Percentiles rank a stretch among this genome's conserved stretches.
phyloP scores from a whole-genome alignment of 805 yeast genomes.

The Metschnikowia noctiluminum region DNA sequence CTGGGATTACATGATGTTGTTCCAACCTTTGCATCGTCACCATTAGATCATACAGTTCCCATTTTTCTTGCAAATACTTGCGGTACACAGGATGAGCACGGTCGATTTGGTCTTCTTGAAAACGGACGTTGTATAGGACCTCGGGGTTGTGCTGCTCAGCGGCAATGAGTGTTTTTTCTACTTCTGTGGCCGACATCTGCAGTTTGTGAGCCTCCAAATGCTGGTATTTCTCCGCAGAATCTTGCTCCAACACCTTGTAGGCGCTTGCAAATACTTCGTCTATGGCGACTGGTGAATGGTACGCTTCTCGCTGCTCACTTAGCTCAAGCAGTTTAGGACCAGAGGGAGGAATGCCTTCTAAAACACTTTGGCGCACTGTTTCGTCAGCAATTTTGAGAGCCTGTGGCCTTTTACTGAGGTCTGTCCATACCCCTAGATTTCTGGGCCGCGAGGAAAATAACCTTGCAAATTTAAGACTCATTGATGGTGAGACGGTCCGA shows the following conservation, averaged over 20 bases:
- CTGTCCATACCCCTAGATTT: slow-evolving; percentile 30
- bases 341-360: slow-evolving; percentile 19
- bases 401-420: slow-evolving; percentile 28
- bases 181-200: slow-evolving; percentile 18
- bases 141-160: slow-evolving; percentile 84
- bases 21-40: slow-evolving; percentile 89
- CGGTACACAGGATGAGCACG: slow-evolving; percentile 78
- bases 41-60: slow-evolving; percentile 73
- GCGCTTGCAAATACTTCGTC: slow-evolving; percentile 73
- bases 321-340: slow-evolving; percentile 56
- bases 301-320: slow-evolving; percentile 44
- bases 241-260: slow-evolving; percentile 52
- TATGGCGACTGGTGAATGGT: slow-evolving; percentile 66
- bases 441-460: slow-evolving; percentile 12
- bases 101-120: slow-evolving; percentile 50
- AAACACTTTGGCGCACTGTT: slow-evolving; percentile 21
- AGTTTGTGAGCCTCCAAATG: slow-evolving; percentile 23
- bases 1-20: slow-evolving; percentile 81
- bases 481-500: slow-evolving; percentile 1
- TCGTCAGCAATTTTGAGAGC: slow-evolving; percentile 25
- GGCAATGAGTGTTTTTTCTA: slow-evolving; percentile 39
- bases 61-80: slow-evolving; percentile 58
- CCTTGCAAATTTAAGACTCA: slow-evolving; percentile 17
- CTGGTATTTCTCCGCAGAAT: slow-evolving; percentile 41
- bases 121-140: slow-evolving; percentile 65